Conservation (phyloP, 2,329 filamentous ascomycete genomes). For the Calonectria honghensis region DNA sequence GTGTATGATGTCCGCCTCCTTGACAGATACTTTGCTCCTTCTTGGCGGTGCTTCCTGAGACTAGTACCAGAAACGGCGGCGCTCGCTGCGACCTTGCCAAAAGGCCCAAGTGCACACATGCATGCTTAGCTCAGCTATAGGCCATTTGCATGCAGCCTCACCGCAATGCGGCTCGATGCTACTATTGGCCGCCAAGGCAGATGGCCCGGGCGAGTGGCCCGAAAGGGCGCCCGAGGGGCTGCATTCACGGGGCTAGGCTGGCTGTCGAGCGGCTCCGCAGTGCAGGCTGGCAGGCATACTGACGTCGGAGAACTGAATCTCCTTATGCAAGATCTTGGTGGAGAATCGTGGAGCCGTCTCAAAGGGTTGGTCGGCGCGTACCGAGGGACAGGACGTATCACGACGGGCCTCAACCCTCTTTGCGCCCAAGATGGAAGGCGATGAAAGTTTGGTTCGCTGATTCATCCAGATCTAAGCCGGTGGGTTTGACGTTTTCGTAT, state of each 20-base stretch:
- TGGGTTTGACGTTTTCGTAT: neutral
- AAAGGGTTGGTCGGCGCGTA: slow-evolving; percentile 32
- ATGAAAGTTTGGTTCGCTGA: neutral
- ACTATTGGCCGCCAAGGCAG: slow-evolving; percentile 1
- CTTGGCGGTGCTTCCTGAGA: slow-evolving; percentile 30
- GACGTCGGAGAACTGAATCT: slow-evolving; percentile 43
- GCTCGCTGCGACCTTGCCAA: slow-evolving; percentile 2
- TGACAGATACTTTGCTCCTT: neutral
- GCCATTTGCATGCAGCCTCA: neutral
- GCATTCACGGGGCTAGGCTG: slow-evolving; percentile 14
- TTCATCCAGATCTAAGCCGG: neutral
- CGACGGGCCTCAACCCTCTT: slow-evolving; percentile 1
- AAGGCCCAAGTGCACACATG: neutral
- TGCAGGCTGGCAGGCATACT: slow-evolving; percentile 37
- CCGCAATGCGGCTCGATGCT: neutral
- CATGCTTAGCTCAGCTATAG: slow-evolving; percentile 14
- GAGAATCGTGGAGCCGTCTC: slow-evolving; percentile 32
- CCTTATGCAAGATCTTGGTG: slow-evolving; percentile 37
- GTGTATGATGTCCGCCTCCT: slow-evolving; percentile 38
- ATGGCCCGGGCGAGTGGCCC: neutral
- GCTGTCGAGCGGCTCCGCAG: slow-evolving; percentile 16
- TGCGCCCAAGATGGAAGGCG: neutral
- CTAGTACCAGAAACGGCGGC: slow-evolving; percentile 21
- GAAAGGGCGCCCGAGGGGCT: neutral
- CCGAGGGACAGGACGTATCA: slow-evolving; percentile 37